Percentiles rank a stretch among this genome's conserved stretches.
Conservation (phyloP, 805 yeast genomes). For the Wickerhamiella vanderwaltii region DNA sequence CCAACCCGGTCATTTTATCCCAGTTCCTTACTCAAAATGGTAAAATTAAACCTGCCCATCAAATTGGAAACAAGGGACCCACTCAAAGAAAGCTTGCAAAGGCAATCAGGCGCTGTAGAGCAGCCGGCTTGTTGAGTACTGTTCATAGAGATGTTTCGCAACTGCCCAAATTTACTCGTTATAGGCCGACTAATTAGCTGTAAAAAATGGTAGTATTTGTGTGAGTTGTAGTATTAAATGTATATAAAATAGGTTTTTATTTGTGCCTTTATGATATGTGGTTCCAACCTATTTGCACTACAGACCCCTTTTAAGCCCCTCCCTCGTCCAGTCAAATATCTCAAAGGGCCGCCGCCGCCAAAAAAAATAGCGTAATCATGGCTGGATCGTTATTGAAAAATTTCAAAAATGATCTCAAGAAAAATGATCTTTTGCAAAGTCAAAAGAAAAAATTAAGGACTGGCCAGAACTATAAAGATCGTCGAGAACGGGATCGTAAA, state of each 20-base stretch:
- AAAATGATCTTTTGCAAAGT: constrained; percentile 37
- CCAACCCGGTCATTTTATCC: constrained; percentile 58
- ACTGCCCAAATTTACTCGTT: neutral
- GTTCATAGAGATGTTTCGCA: constrained; percentile 34
- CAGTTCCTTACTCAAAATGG: constrained; percentile 60
- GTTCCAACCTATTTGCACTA: no score
- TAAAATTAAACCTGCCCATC: constrained; percentile 57
- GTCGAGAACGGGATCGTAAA: constrained; percentile 29
- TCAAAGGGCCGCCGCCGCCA: no score
- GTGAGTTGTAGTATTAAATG: no score
- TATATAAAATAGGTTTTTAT: no score
- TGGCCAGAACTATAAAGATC: constrained; percentile 37
- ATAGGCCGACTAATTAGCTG: no score
- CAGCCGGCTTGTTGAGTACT: constrained; percentile 64
- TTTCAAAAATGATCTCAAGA: constrained; percentile 33
- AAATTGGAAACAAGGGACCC: constrained; percentile 50
- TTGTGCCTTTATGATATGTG: no score
- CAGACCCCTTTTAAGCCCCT: no score
- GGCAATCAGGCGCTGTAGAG: constrained; percentile 70
- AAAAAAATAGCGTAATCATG: no score
- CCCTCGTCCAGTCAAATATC: no score
- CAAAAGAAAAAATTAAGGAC: constrained; percentile 26
- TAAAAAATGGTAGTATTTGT: no score
- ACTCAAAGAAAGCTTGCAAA: constrained; percentile 62
- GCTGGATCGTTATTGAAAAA: constrained; percentile 22